phyloP scores from a whole-genome alignment of 345 rosid genomes.

The Eucalyptus virginea region DNA sequence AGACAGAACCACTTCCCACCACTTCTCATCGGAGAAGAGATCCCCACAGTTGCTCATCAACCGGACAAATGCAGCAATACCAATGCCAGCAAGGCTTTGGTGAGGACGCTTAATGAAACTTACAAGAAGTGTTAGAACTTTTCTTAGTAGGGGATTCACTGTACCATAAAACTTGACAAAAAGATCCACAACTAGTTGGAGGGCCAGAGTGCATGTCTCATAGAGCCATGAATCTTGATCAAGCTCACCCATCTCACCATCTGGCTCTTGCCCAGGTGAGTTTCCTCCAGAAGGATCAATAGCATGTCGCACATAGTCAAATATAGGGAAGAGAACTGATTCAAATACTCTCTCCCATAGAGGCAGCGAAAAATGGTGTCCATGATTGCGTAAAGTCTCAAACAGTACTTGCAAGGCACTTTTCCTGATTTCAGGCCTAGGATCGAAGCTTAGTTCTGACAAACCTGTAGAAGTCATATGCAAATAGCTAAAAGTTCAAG shows the following conservation, averaged over 20 bases:
- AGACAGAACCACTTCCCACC: slow-evolving; percentile 85
- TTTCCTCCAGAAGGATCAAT: slow-evolving; percentile 91
- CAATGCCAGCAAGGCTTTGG: slow-evolving; percentile 99
- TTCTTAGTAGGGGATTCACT: slow-evolving; percentile 83
- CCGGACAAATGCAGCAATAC: slow-evolving; percentile 96
- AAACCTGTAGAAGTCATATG: slow-evolving; percentile 46
- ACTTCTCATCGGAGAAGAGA: slow-evolving; percentile 85
- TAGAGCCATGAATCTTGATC: slow-evolving; percentile 99
- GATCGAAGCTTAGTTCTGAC: slow-evolving; percentile 97
- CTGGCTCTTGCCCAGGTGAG: slow-evolving; percentile 46
- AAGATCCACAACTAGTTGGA: slow-evolving; percentile 96
- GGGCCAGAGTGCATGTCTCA: slow-evolving; percentile 99
- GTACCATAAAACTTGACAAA: slow-evolving; percentile 89
- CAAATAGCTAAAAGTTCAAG: neutral
- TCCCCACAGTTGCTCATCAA: slow-evolving; percentile 92
- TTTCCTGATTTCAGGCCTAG: slow-evolving; percentile 96
- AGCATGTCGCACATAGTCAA: slow-evolving; percentile 95
- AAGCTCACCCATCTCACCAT: slow-evolving; percentile 49
- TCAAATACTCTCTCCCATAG: slow-evolving; percentile 91
- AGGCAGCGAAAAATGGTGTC: slow-evolving; percentile 77
- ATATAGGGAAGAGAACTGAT: slow-evolving; percentile 90
- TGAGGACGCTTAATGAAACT: slow-evolving; percentile 96
- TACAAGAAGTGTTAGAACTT: slow-evolving; percentile 73
- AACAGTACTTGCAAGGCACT: slow-evolving; percentile 88
- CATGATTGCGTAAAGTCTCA: slow-evolving; percentile 90